Conservation (phyloP, 768 basidiomycete genomes). For the Lactarius deliciosus region DNA sequence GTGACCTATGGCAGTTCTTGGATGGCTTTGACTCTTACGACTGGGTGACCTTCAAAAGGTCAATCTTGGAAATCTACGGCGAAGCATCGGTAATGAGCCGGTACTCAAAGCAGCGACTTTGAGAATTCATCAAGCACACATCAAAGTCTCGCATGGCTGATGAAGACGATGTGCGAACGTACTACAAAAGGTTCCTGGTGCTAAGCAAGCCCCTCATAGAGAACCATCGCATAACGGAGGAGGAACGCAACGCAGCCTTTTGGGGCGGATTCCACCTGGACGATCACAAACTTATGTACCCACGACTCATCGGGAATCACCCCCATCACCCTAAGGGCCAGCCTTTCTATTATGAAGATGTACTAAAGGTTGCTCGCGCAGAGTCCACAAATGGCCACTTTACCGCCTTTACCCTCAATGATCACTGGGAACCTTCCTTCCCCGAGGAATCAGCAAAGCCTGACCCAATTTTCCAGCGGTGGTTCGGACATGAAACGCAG, state of each 20-base stretch:
- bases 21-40: not conserved
- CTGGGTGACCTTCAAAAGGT: not conserved
- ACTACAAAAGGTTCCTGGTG: not conserved
- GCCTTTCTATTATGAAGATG: not conserved
- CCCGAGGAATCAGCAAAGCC: not conserved
- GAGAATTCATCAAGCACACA: not conserved
- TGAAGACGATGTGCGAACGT: not conserved
- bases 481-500: not conserved
- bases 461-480: not conserved
- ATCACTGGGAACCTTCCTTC: not conserved
- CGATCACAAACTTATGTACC: too few relatives aligned
- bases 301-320: too few relatives aligned
- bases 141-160: not conserved
- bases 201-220: not conserved
- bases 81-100: not conserved
- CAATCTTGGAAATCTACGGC: not conserved
- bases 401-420: accelerated
- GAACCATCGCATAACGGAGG: not conserved
- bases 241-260: not conserved
- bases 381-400: not conserved
- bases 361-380: not conserved
- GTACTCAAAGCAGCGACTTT: not conserved
- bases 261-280: not conserved
- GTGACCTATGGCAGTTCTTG: not conserved
- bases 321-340: not conserved